These are phyloP conservation scores for Sporopachydermia lactativora DNA, from an alignment of 805 yeast genomes.

Conservation along the genomic window DNA sequence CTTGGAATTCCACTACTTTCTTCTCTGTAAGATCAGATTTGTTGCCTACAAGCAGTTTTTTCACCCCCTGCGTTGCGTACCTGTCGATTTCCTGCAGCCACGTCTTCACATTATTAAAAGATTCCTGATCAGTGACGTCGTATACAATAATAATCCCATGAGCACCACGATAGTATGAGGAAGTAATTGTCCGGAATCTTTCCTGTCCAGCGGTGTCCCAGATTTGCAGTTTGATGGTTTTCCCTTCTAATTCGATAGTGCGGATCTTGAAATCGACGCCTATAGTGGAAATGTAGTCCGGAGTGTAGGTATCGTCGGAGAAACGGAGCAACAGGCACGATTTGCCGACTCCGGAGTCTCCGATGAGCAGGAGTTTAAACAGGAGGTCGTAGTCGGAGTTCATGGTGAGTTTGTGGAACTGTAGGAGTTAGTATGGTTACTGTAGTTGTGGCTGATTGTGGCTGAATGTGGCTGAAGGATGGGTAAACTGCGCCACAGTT, in stretches of 20 bases:
- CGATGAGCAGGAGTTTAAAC: constrained; percentile 87
- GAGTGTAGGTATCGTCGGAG: constrained; percentile 95
- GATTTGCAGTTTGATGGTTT: constrained; percentile 92
- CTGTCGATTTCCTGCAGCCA: constrained; percentile 97
- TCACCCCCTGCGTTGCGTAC: constrained; percentile 94
- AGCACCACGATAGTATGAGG: constrained; percentile 96
- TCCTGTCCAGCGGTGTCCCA: constrained; percentile 99
- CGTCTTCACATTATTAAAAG: constrained; percentile 76
- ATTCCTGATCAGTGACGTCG: constrained; percentile 91
- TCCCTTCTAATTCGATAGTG: constrained; percentile 89
- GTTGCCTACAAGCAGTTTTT: constrained; percentile 91
- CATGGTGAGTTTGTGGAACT: constrained; percentile 32
- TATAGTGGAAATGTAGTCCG: constrained; percentile 92
- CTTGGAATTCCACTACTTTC: constrained; percentile 89
- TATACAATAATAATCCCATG: constrained; percentile 94
- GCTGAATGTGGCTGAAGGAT: background rate
- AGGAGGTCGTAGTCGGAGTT: constrained; percentile 95
- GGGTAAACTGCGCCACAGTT: background rate
- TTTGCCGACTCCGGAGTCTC: constrained; percentile 98
- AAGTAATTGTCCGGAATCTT: constrained; percentile 93
- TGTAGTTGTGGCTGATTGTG: background rate
- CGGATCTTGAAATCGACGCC: constrained; percentile 92
- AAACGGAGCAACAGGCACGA: constrained; percentile 89
- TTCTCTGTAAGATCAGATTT: constrained; percentile 89
- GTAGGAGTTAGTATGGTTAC: too few species aligned